Conservation (phyloP, 2,329 filamentous ascomycete genomes). For the Alternaria sp. region DNA sequence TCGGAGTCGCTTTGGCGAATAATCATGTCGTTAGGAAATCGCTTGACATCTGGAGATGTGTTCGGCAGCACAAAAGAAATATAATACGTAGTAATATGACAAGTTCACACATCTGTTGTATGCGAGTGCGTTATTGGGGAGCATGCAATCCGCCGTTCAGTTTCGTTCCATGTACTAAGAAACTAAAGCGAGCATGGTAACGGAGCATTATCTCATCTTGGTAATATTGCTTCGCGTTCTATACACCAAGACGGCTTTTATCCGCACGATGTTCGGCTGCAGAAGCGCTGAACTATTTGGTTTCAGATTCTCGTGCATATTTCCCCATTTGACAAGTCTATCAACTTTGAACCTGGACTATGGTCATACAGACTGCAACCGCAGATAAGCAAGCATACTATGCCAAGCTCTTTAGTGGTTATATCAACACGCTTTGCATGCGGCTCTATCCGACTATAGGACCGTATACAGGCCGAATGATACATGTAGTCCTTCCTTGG, state of each 20-base stretch:
- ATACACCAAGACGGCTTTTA: neutral
- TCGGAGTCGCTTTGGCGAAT: neutral
- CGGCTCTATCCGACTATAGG: neutral
- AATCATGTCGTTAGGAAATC: neutral
- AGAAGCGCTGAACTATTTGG: neutral
- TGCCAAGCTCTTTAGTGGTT: no score
- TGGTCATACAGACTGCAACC: neutral
- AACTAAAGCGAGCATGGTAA: neutral
- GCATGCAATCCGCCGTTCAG: neutral
- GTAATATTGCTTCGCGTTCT: neutral
- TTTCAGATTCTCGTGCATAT: slow-evolving; percentile 2
- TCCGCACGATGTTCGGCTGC: neutral
- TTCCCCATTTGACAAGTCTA: neutral
- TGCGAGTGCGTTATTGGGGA: neutral
- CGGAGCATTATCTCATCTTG: neutral
- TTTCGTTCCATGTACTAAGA: neutral
- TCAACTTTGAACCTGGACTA: neutral
- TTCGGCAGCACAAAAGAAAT: neutral
- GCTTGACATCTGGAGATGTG: neutral
- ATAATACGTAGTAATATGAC: neutral
- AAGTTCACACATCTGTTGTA: neutral
- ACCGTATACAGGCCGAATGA: neutral
- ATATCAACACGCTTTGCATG: neutral
- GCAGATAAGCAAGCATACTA: neutral
- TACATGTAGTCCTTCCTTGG: neutral